A percentile compares a stretch with the other conserved stretches of the same genome.
These are phyloP conservation scores for Yamadazyma sp. DNA, from an alignment of 1,139 yeast species.

Conservation along the genomic window DNA sequence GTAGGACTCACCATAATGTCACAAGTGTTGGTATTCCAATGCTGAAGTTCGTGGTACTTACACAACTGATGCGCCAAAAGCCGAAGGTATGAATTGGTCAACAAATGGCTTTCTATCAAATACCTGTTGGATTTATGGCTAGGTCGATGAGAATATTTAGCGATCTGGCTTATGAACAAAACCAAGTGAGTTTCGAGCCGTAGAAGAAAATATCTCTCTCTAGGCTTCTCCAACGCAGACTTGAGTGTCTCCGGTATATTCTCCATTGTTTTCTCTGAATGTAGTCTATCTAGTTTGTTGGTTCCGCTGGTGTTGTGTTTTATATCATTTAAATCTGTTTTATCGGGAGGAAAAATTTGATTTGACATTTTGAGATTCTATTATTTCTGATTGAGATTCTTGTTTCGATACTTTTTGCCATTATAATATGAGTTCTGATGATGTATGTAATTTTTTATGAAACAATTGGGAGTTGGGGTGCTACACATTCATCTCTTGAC, in stretches of 20 bases:
- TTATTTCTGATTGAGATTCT: not conserved
- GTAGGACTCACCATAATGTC: slow-evolving; percentile 26
- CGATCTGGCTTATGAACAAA: slow-evolving; percentile 30
- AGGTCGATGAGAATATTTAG: slow-evolving; percentile 1
- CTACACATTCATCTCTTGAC: no score
- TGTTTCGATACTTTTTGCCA: slow-evolving; percentile 1
- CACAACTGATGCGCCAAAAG: slow-evolving; percentile 68
- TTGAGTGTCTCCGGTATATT: slow-evolving; percentile 40
- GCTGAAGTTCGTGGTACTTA: slow-evolving; percentile 55
- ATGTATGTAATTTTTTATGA: slow-evolving; percentile 19
- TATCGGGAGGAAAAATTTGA: not conserved
- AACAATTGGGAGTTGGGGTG: no score
- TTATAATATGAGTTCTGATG: slow-evolving; percentile 21
- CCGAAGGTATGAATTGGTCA: slow-evolving; percentile 66
- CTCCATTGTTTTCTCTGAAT: slow-evolving; percentile 3
- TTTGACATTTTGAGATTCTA: not conserved
- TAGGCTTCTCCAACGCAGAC: slow-evolving; percentile 5
- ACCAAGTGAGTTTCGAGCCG: slow-evolving; percentile 50
- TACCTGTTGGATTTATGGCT: slow-evolving; percentile 1
- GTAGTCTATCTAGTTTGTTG: no score
- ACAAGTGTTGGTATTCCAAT: slow-evolving; percentile 26
- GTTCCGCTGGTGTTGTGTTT: no score
- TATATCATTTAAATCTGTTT: not conserved
- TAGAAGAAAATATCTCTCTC: slow-evolving; percentile 36
- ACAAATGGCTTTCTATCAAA: slow-evolving; percentile 23